Evolutionary conservation across 2,329 filamentous ascomycete species (phyloP).

Genomic region (Monosporascus cannonballus): DNA sequence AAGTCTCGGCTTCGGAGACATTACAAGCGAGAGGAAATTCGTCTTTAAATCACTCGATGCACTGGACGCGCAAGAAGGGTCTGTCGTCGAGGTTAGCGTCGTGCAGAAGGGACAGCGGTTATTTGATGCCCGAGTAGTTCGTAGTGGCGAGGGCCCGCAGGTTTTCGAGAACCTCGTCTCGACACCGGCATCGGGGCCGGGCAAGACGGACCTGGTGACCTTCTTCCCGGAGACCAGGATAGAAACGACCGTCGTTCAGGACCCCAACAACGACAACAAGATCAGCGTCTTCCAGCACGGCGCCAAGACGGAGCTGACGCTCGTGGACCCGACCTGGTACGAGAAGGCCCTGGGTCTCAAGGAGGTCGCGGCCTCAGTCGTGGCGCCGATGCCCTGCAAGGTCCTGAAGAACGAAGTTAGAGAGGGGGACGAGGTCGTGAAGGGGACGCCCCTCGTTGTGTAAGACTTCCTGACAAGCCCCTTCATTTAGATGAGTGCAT

Average conservation of each 20-base stretch:
- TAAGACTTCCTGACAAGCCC: conserved; percentile 34
- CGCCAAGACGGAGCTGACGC: conserved; percentile 49
- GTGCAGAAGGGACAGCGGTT: conserved; percentile 41
- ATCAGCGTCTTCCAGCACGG: conserved; percentile 74
- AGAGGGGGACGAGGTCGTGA: conserved; percentile 75
- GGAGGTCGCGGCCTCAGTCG: conserved; percentile 73
- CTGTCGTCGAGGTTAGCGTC: conserved; percentile 49
- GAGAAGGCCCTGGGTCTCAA: conserved; percentile 82
- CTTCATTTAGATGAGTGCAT: neutral
- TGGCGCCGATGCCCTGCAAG: conserved; percentile 97
- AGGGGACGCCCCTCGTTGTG: conserved; percentile 83
- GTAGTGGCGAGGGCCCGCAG: conserved; percentile 33
- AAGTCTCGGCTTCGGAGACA: conserved; percentile 49
- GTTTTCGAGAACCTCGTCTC: conserved; percentile 40
- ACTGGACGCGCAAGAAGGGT: conserved; percentile 56
- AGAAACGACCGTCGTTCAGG: conserved; percentile 67
- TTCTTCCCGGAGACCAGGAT: conserved; percentile 81
- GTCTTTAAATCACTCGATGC: conserved; percentile 54
- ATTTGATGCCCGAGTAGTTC: conserved; percentile 40
- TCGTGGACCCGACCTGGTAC: conserved; percentile 69
- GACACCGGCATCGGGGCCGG: neutral
- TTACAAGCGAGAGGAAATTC: conserved; percentile 39
- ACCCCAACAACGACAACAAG: conserved; percentile 43
- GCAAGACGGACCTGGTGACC: conserved; percentile 47
- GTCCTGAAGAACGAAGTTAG: conserved; percentile 82